Percentiles rank a stretch among this genome's conserved stretches.
phyloP scores from a whole-genome alignment of 2,329 filamentous ascomycete genomes.

The Tolypocladium amazonense region DNA sequence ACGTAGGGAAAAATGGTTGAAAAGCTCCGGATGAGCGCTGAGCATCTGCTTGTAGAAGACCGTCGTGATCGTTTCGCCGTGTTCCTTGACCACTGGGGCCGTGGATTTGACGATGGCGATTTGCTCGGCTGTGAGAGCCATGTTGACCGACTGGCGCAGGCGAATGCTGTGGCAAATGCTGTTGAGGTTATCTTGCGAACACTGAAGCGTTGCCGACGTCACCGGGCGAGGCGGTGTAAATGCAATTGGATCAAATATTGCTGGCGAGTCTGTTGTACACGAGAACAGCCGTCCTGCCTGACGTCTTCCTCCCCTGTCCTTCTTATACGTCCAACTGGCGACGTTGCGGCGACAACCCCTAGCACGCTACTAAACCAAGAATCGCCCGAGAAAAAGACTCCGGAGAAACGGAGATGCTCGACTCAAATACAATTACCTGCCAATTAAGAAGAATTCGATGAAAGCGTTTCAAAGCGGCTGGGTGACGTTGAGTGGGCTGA shows the following conservation, averaged over 20 bases:
- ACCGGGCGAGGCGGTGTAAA: background rate
- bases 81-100: constrained; percentile 57
- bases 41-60: constrained; percentile 65
- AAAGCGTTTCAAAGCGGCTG: background rate
- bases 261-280: background rate
- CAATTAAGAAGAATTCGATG: background rate
- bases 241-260: background rate
- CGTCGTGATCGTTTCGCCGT: constrained; percentile 60
- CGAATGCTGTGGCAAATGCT: background rate
- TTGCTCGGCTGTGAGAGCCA: constrained; percentile 52
- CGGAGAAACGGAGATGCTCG: background rate
- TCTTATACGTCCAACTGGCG: too few species aligned
- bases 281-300: background rate
- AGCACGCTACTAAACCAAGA: too few species aligned
- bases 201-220: background rate
- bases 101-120: constrained; percentile 66
- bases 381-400: background rate
- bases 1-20: constrained; percentile 60
- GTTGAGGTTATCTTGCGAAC: background rate
- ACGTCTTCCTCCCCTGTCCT: background rate
- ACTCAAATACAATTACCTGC: background rate
- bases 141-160: constrained; percentile 6
- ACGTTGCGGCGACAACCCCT: too few species aligned
- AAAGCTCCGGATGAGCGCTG: constrained; percentile 50
- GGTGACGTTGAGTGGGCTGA: background rate